Evolutionary conservation across 2,329 filamentous ascomycete species (phyloP).

Genomic region (Venturia oleaginea): DNA sequence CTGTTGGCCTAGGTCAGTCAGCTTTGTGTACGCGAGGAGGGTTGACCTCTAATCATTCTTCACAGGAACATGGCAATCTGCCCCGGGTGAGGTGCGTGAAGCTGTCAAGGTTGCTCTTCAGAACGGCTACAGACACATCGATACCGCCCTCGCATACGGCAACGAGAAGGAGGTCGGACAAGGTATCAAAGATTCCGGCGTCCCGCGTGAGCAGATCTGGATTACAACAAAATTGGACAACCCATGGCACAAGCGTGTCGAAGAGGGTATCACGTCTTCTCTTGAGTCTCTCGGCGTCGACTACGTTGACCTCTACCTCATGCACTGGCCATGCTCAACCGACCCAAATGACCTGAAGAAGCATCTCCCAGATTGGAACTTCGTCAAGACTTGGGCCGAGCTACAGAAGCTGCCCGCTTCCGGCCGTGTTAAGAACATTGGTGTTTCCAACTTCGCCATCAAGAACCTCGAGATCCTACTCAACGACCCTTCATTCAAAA

Average conservation of each 20-base stretch:
- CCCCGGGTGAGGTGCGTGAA: slow-evolving; percentile 56
- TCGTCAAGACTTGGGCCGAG: slow-evolving; percentile 39
- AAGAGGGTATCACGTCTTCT: slow-evolving; percentile 50
- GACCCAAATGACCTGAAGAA: slow-evolving; percentile 13
- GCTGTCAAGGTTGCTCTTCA: slow-evolving; percentile 63
- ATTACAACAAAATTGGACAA: slow-evolving; percentile 80
- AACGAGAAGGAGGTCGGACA: slow-evolving; percentile 67
- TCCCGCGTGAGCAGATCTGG: slow-evolving; percentile 60
- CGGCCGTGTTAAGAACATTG: slow-evolving; percentile 70
- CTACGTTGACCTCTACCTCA: slow-evolving; percentile 59
- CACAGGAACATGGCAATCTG: slow-evolving; percentile 62
- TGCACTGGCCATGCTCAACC: slow-evolving; percentile 29
- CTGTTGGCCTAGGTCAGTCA: slow-evolving; percentile 51
- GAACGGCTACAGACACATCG: slow-evolving; percentile 65
- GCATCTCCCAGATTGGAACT: slow-evolving; percentile 6
- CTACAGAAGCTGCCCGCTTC: slow-evolving; percentile 60
- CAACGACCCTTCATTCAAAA: slow-evolving; percentile 54
- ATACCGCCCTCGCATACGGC: slow-evolving; percentile 68
- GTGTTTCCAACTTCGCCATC: slow-evolving; percentile 80
- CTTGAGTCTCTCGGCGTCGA: slow-evolving; percentile 54
- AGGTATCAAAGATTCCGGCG: slow-evolving; percentile 57
- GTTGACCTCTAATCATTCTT: neutral
- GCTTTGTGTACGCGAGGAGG: neutral
- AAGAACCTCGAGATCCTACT: slow-evolving; percentile 67
- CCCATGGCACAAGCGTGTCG: slow-evolving; percentile 63